Evolutionary conservation across 257 asterid species (phyloP), one percentile per base, ranked within the genome.

Genomic region (Solanum arcanum): DNA sequence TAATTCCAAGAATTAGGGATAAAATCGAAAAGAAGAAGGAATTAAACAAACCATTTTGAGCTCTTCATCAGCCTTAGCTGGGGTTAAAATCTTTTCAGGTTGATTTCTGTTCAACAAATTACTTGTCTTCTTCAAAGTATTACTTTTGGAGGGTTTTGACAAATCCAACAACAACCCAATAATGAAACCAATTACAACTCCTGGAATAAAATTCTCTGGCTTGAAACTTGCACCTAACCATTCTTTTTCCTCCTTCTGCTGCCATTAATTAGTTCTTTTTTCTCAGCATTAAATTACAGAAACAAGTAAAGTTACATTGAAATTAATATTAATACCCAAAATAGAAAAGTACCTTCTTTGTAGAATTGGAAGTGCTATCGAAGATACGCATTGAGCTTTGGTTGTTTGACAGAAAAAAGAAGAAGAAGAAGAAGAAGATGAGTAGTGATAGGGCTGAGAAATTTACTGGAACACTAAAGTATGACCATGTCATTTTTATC

Each of bases 131-230:
- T 89, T 94, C 86, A 80, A 87, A 85, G 90, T 88, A 59, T 39
- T 52, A 88, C 27, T 87, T 84, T 87, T 93, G 10, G 69, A 85
- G 87, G 93, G 91, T 89, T 93, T 94, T 0, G 98, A 16, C 72
- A 95, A 88, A 90, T 97, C 98, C 88, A 94, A 86, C 27, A 97
- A 87, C 39, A 97, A 86, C 66, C 99, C 99, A 6, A 92, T 76
- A 81, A 97, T 88, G 91, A 97, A 95, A 46, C 99, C 99, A 52
- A 95, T 97, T 47, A 95, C 89, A 16, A 97, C 92, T 62, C 99
- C 99, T 27, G 99, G 99, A 12, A 97, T 87, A 92, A 97, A 97
- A 77, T 97, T 95, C 86, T 94, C 98, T 42, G 98, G 94, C 98
- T 87, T 93, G 95, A 97, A 97, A 91, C 98, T 93, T 89, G 89